Percentiles rank a stretch among this genome's conserved stretches.
Conservation (phyloP, 75 land plant species). For the Azolla pinnata region DNA sequence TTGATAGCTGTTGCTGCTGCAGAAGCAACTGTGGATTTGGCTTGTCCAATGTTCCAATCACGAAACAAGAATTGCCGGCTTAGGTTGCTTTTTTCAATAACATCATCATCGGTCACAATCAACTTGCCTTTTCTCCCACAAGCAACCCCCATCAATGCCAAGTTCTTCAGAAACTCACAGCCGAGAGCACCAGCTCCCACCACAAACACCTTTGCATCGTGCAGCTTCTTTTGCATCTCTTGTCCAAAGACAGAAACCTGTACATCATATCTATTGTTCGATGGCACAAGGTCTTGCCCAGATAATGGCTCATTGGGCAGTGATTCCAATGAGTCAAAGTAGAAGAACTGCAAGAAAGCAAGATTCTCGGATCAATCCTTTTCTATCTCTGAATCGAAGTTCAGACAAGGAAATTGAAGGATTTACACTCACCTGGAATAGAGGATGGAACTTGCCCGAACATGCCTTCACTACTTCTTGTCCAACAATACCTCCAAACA, state of each 20-base stretch:
- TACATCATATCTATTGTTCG: slow-evolving; percentile 71
- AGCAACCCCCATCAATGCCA: slow-evolving; percentile 87
- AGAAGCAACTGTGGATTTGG: slow-evolving; percentile 86
- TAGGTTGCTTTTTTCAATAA: slow-evolving; percentile 92
- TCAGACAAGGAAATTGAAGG: too few species aligned
- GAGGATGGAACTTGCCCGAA: slow-evolving; percentile 87
- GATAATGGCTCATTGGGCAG: slow-evolving; percentile 63
- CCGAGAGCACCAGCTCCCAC: slow-evolving; percentile 98
- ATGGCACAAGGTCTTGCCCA: slow-evolving; percentile 43
- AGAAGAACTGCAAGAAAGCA: slow-evolving; percentile 58
- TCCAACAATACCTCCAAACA: slow-evolving; percentile 91
- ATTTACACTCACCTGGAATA: slow-evolving; percentile 67
- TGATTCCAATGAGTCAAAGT: slow-evolving; percentile 88
- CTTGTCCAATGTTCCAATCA: slow-evolving; percentile 88
- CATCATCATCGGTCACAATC: slow-evolving; percentile 94
- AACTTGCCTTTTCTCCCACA: slow-evolving; percentile 70
- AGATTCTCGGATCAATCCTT: not conserved
- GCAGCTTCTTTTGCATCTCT: slow-evolving; percentile 60
- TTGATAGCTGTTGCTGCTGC: slow-evolving; percentile 68
- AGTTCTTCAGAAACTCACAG: slow-evolving; percentile 82
- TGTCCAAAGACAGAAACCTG: slow-evolving; percentile 86
- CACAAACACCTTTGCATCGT: slow-evolving; percentile 63
- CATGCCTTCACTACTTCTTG: slow-evolving; percentile 93
- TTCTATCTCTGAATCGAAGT: too few species aligned
- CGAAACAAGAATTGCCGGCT: slow-evolving; percentile 88